These are phyloP conservation scores for Neofusicoccum umdonicola DNA, from an alignment of 2,329 filamentous ascomycete species.

Conservation along the genomic window DNA sequence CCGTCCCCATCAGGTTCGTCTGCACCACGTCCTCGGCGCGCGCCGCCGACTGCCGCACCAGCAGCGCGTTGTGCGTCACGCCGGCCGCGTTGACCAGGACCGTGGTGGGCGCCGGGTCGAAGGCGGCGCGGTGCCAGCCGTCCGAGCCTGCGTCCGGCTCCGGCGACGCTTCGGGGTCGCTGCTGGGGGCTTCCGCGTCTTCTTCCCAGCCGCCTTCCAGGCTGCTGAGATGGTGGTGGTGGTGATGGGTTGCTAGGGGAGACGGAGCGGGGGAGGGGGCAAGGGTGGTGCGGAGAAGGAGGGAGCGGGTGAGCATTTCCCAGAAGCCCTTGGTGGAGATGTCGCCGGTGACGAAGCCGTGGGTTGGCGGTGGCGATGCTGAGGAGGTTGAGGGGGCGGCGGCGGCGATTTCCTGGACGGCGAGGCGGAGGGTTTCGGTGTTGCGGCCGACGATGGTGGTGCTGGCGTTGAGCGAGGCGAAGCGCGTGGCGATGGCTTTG, in stretches of 20 bases:
- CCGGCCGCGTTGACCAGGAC: constrained; percentile 80
- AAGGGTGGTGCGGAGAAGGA: background rate
- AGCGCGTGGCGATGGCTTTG: constrained; percentile 34
- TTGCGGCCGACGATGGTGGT: constrained; percentile 35
- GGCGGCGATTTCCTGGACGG: background rate
- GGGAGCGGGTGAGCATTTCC: constrained; percentile 16
- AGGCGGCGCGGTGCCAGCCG: background rate
- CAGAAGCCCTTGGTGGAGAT: constrained; percentile 29
- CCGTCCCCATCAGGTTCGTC: constrained; percentile 69
- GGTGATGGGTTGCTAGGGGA: background rate
- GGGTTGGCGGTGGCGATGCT: background rate
- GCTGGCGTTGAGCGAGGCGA: constrained; percentile 28
- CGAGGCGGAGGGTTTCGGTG: constrained; percentile 20
- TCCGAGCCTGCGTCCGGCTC: no score
- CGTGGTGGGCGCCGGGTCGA: constrained; percentile 21
- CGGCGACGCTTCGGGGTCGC: no score
- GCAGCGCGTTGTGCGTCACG: constrained; percentile 62
- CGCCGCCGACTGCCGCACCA: constrained; percentile 54
- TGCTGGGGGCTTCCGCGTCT: no score
- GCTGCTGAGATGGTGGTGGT: constrained; percentile 37
- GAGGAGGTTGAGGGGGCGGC: background rate
- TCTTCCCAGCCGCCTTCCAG: no score
- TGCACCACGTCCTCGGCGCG: constrained; percentile 59
- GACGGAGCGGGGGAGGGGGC: background rate
- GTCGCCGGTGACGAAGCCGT: constrained; percentile 28